These are phyloP conservation scores for Salvia hispanica DNA, from an alignment of 257 asterid species.

Conservation along the genomic window DNA sequence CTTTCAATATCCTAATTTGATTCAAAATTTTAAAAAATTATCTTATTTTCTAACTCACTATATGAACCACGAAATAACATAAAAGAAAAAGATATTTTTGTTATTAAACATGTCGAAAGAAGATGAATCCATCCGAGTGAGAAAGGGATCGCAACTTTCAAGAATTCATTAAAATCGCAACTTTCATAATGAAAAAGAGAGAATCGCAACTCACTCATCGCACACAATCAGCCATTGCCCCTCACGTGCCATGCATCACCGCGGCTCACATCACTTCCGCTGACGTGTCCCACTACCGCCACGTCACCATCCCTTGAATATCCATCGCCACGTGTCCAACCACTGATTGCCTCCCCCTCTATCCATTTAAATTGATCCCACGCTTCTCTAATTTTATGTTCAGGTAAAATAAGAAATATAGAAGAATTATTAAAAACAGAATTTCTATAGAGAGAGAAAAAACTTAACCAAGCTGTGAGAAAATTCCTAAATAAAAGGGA, in stretches of 20 bases:
- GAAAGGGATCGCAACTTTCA: no score
- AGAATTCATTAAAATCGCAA: no score
- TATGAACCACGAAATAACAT: no score
- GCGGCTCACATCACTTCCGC: conserved; percentile 35
- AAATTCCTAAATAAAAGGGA: conserved; percentile 14
- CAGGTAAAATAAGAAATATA: conserved; percentile 8
- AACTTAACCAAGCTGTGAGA: conserved; percentile 28
- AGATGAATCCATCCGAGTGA: no score
- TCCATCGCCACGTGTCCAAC: conserved; percentile 60
- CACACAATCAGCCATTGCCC: conserved; percentile 47
- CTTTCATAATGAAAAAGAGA: no score
- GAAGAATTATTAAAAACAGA: not conserved
- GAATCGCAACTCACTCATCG: conserved; percentile 33
- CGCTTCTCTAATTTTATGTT: conserved; percentile 30
- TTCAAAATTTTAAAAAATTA: no score
- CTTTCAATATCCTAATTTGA: no score
- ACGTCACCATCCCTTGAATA: conserved; percentile 41
- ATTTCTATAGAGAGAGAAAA: conserved; percentile 36
- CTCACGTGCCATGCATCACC: conserved; percentile 59
- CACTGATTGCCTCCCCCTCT: conserved; percentile 58
- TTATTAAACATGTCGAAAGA: no score
- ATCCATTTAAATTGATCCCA: conserved; percentile 43
- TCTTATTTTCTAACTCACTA: no score
- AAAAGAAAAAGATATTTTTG: no score
- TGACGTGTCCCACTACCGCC: conserved; percentile 65